Base-by-base conservation (phyloP, 352 stramenopile genomes). In the Pythium chondricola region DNA sequence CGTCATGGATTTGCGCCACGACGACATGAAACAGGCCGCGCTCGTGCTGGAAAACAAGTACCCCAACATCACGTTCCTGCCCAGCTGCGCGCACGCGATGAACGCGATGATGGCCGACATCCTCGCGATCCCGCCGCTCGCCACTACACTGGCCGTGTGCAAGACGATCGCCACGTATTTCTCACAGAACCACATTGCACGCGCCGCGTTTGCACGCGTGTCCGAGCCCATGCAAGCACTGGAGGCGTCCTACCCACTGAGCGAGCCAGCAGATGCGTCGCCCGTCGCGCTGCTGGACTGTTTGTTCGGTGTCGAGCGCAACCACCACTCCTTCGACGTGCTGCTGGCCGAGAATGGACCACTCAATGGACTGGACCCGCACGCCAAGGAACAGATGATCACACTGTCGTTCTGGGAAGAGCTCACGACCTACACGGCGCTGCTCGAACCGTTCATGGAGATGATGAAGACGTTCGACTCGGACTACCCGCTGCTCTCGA, bases 381-480 rank as follows among this genome's bases (percentile, higher is more conserved):
- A 50, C 31, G 25, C 69, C 8, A 80, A 77, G 50, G 63, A 83
- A 33, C 52, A 67, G 30, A 62, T 89, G 25, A 61, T 67, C 35
- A 73, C 52, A 22, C 37, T 79, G 45, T 43, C 32, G 13, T 86
- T 82, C 41, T 86, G 77, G 77, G 64, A 82, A 25, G 63, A 83
- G 38, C 31, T 86, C 9, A 48, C 63, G 37, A 70, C 62, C 26
- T 71, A 70, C 61, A 78, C 70, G 38, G 55, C 48, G 5, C 54
- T 89, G n/a, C 62, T 88, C 8, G 66, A 78, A 50, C 77, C 77
- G 8, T 89, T 89, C 36, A 43, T 79, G n/a, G 72, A 89, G 37
- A 57, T 86, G 38, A 60, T 86, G 51, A 78, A 77, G 47, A 76
- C 64, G 29, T 76, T 86, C 25, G 73, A 85, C 48, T 63, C 69